Evolutionary conservation across 495 filamentous ascomycete species (phyloP).

Genomic region (Penicillium lividum): DNA sequence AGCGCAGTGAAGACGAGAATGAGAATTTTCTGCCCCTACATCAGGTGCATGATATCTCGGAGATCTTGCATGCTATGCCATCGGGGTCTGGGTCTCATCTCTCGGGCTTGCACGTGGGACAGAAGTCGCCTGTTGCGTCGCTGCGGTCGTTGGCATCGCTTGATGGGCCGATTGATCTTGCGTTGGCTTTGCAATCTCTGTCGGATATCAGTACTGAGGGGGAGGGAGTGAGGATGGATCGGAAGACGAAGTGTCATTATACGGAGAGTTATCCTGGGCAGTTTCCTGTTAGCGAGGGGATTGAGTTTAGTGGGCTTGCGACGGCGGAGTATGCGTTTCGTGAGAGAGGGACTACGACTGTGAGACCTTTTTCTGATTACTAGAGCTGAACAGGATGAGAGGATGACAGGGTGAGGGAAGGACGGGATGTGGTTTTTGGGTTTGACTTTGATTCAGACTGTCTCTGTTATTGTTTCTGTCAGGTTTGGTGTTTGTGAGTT

Average conservation of each 20-base stretch:
- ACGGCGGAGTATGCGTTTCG: slow-evolving; percentile 27
- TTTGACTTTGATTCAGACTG: not conserved
- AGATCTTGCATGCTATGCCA: not conserved
- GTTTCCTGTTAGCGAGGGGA: slow-evolving; percentile 38
- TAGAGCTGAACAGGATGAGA: slow-evolving; percentile 2
- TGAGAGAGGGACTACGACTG: slow-evolving; percentile 31
- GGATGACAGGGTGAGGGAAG: not conserved
- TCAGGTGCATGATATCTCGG: not conserved
- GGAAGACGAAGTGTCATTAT: slow-evolving; percentile 23
- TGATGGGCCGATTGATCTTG: slow-evolving; percentile 7
- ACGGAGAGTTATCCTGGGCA: slow-evolving; percentile 38
- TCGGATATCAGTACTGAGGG: not conserved
- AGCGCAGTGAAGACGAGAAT: not conserved
- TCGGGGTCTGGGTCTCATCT: not conserved
- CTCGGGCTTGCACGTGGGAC: not conserved
- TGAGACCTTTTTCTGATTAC: slow-evolving; percentile 40
- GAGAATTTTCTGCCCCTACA: not conserved
- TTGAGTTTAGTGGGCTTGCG: slow-evolving; percentile 31
- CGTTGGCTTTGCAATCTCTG: not conserved
- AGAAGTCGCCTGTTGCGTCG: slow-evolving; percentile 7
- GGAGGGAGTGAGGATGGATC: slow-evolving; percentile 8
- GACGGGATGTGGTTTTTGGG: not conserved
- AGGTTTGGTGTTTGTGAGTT: not conserved
- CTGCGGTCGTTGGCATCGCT: slow-evolving; percentile 1
- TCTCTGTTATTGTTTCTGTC: not conserved